Evolutionary conservation across 2,329 filamentous ascomycete species (phyloP).

Genomic region (Dothidotthia symphoricarpi): DNA sequence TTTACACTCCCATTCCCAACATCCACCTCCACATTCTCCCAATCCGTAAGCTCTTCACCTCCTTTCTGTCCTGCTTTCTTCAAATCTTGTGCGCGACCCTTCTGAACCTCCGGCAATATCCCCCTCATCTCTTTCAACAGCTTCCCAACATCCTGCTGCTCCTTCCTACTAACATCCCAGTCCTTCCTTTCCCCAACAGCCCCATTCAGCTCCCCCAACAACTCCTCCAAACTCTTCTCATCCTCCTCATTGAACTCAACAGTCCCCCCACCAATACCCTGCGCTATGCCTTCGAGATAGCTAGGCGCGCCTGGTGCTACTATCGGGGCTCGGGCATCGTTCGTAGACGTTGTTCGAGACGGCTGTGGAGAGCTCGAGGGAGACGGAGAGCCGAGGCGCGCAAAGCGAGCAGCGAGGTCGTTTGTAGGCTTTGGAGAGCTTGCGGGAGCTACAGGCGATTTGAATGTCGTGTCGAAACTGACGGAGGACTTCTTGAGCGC

Average conservation of each 20-base stretch:
- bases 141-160: slow-evolving; percentile 43
- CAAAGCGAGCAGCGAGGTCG: slow-evolving; percentile 41
- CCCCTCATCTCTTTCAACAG: slow-evolving; percentile 44
- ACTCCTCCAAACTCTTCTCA: slow-evolving; percentile 49
- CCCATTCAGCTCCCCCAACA: slow-evolving; percentile 44
- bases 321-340: slow-evolving; percentile 17
- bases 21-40: slow-evolving; percentile 35
- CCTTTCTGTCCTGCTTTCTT: slow-evolving; percentile 2
- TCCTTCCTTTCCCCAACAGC: slow-evolving; percentile 33
- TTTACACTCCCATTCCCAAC: slow-evolving; percentile 23
- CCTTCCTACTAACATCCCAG: slow-evolving; percentile 43
- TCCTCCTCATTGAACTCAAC: slow-evolving; percentile 40
- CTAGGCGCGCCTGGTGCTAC: slow-evolving; percentile 36
- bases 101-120: slow-evolving; percentile 39
- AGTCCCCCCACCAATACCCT: slow-evolving; percentile 26
- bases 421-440: slow-evolving; percentile 20
- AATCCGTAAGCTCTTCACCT: slow-evolving; percentile 26
- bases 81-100: slow-evolving; percentile 8
- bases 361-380: slow-evolving; percentile 30
- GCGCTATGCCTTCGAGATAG: slow-evolving; percentile 34
- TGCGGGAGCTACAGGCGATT: slow-evolving; percentile 15
- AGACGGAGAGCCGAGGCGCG: slow-evolving; percentile 33
- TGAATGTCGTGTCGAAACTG: slow-evolving; percentile 30
- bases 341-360: slow-evolving; percentile 20
- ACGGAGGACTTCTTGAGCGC: slow-evolving; percentile 48